Evolutionary conservation across 2,329 filamentous ascomycete genomes (phyloP).

Genomic region (Fusarium sp.): DNA sequence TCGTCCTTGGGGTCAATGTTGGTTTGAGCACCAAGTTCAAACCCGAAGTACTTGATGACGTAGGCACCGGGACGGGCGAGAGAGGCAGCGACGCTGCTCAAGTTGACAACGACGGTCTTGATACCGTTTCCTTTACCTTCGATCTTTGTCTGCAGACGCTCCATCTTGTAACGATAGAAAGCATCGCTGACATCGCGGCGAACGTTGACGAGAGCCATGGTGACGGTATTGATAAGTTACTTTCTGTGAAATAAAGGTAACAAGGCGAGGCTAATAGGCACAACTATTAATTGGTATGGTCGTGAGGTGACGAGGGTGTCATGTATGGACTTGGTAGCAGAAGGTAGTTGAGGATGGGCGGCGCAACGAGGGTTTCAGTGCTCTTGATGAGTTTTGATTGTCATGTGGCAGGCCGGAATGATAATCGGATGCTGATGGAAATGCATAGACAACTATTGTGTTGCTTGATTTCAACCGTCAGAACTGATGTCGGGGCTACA

Average conservation of each 20-base stretch:
- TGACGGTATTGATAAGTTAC: constrained; percentile 60
- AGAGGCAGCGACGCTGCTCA: constrained; percentile 91
- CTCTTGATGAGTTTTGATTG: constrained; percentile 63
- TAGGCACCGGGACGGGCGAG: constrained; percentile 92
- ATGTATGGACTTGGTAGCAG: constrained; percentile 53
- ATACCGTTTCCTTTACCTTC: constrained; percentile 99
- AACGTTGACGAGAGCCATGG: constrained; percentile 98
- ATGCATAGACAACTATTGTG: constrained; percentile 66
- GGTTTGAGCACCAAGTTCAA: constrained; percentile 98
- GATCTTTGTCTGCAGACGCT: constrained; percentile 97
- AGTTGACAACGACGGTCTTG: constrained; percentile 97
- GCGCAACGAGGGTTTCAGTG: constrained; percentile 63
- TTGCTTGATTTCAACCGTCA: constrained; percentile 80
- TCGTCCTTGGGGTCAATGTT: constrained; percentile 97
- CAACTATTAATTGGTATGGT: constrained; percentile 33
- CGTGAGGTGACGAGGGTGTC: constrained; percentile 50
- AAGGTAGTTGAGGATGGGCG: constrained; percentile 51
- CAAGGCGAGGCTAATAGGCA: constrained; percentile 27
- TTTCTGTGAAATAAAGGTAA: constrained; percentile 32
- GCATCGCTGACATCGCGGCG: constrained; percentile 97
- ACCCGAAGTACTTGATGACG: constrained; percentile 99
- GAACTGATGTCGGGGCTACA: constrained; percentile 89
- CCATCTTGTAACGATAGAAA: constrained; percentile 99
- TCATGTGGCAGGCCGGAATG: constrained; percentile 65
- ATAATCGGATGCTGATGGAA: constrained; percentile 61